Percentiles rank a stretch among this genome's conserved stretches.
phyloP scores from a whole-genome alignment of 106 monocot species.

The Platanthera guangdongensis region DNA sequence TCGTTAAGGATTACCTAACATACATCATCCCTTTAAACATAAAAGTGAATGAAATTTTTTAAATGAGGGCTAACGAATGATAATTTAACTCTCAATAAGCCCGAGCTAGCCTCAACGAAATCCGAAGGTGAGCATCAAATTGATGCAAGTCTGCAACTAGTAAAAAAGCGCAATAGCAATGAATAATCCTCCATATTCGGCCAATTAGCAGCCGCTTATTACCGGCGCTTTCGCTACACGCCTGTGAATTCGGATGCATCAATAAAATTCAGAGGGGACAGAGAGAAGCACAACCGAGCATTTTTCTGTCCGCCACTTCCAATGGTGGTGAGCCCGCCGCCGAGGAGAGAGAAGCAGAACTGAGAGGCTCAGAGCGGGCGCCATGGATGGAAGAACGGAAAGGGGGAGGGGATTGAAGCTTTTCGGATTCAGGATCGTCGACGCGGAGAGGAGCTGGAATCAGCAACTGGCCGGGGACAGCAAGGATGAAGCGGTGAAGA shows the following conservation, averaged over 20 bases:
- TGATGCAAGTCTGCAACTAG: too few species aligned
- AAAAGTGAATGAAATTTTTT: too few species aligned
- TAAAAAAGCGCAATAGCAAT: too few species aligned
- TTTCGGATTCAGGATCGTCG: conserved; percentile 27
- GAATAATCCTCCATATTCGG: neutral
- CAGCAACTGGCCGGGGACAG: neutral
- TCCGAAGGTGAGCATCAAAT: too few species aligned
- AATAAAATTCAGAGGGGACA: neutral
- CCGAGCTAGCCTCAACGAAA: too few species aligned
- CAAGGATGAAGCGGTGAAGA: conserved; percentile 10
- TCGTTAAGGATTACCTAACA: too few species aligned
- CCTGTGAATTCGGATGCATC: neutral
- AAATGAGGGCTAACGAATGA: too few species aligned
- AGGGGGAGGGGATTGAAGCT: conserved; percentile 25
- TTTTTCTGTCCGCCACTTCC: too few species aligned
- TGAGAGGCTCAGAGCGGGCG: neutral
- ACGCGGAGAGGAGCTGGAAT: neutral
- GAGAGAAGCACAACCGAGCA: too few species aligned
- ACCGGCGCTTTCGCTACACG: neutral
- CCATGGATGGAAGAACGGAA: conserved; percentile 1
- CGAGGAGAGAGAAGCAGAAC: neutral
- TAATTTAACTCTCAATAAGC: too few species aligned
- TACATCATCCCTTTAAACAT: too few species aligned
- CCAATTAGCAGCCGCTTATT: neutral
- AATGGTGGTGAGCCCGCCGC: too few species aligned